phyloP scores from a whole-genome alignment of 495 filamentous ascomycete species.

The Hypoxylon fragiforme region DNA sequence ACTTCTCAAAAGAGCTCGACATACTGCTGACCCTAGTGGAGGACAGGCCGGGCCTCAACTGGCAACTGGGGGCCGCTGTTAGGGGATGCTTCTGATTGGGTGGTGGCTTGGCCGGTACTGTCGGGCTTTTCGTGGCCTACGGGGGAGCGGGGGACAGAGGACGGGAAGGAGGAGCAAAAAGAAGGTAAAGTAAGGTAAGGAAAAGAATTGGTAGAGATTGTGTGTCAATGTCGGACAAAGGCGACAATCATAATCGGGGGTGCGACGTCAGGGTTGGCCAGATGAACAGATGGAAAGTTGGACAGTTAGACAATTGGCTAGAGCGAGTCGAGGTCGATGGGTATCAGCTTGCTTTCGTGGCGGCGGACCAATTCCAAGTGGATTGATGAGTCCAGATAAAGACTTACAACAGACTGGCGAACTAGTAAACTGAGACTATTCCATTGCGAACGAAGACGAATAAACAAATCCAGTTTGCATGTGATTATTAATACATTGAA shows the following conservation, averaged over 20 bases:
- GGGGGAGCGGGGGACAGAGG: too few species aligned
- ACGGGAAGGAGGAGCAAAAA: slow-evolving; percentile 10
- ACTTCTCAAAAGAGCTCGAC: slow-evolving; percentile 87
- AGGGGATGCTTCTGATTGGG: slow-evolving; percentile 5
- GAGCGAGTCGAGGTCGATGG: not conserved
- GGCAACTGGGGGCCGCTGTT: not conserved
- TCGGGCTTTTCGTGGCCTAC: slow-evolving; percentile 12
- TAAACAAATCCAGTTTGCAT: not conserved
- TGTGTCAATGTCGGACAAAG: slow-evolving; percentile 33
- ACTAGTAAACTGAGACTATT: too few species aligned
- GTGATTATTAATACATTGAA: slow-evolving; percentile 23
- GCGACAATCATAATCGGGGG: slow-evolving; percentile 33
- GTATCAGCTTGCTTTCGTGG: slow-evolving; percentile 9
- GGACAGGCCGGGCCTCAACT: slow-evolving; percentile 17
- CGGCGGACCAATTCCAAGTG: slow-evolving; percentile 16
- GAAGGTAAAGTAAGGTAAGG: slow-evolving; percentile 2
- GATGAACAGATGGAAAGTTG: too few species aligned
- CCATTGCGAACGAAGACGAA: slow-evolving; percentile 22
- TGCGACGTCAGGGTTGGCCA: slow-evolving; percentile 27
- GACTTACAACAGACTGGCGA: too few species aligned
- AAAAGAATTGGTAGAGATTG: slow-evolving; percentile 11
- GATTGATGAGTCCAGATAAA: slow-evolving; percentile 12
- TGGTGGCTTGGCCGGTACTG: not conserved
- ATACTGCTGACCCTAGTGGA: slow-evolving; percentile 48
- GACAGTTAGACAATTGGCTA: too few species aligned